These are phyloP conservation scores for Xylaria multiplex DNA, from an alignment of 2,329 filamentous ascomycete genomes.

Conservation along the genomic window DNA sequence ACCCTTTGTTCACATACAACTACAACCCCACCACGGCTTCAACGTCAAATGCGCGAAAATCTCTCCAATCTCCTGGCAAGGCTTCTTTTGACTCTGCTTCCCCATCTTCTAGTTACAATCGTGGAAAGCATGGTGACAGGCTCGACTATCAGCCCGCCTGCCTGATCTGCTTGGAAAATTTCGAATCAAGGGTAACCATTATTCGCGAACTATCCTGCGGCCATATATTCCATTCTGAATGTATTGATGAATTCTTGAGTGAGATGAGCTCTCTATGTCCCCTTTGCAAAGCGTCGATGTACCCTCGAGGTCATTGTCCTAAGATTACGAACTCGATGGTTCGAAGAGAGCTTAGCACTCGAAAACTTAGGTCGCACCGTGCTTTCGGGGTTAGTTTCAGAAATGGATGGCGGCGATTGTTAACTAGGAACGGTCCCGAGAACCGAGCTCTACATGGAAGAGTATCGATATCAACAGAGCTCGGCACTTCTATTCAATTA, in stretches of 20 bases:
- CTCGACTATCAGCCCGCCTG: slow-evolving; percentile 81
- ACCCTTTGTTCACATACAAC: slow-evolving; percentile 83
- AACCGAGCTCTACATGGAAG: slow-evolving; percentile 38
- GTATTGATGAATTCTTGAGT: slow-evolving; percentile 85
- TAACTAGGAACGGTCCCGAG: slow-evolving; percentile 39
- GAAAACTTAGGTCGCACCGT: slow-evolving; percentile 66
- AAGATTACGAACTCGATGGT: slow-evolving; percentile 88
- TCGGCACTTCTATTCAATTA: slow-evolving; percentile 39
- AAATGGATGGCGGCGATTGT: slow-evolving; percentile 40
- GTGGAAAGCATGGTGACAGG: slow-evolving; percentile 51
- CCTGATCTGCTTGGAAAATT: slow-evolving; percentile 89
- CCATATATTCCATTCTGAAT: slow-evolving; percentile 93
- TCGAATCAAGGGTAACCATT: slow-evolving; percentile 72
- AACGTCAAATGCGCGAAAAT: slow-evolving; percentile 52
- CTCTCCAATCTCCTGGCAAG: slow-evolving; percentile 40
- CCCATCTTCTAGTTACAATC: slow-evolving; percentile 30
- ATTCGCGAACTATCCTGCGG: slow-evolving; percentile 89
- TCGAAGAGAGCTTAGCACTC: slow-evolving; percentile 76
- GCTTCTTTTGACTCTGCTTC: slow-evolving; percentile 27
- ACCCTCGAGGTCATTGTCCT: slow-evolving; percentile 75
- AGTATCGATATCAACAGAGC: slow-evolving; percentile 35
- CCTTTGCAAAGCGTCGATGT: slow-evolving; percentile 84
- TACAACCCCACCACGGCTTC: slow-evolving; percentile 59
- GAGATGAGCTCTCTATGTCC: slow-evolving; percentile 88
- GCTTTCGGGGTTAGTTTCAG: slow-evolving; percentile 53